Base-by-base conservation (phyloP, 768 basidiomycete species). In the Aureoboletus auriporus region DNA sequence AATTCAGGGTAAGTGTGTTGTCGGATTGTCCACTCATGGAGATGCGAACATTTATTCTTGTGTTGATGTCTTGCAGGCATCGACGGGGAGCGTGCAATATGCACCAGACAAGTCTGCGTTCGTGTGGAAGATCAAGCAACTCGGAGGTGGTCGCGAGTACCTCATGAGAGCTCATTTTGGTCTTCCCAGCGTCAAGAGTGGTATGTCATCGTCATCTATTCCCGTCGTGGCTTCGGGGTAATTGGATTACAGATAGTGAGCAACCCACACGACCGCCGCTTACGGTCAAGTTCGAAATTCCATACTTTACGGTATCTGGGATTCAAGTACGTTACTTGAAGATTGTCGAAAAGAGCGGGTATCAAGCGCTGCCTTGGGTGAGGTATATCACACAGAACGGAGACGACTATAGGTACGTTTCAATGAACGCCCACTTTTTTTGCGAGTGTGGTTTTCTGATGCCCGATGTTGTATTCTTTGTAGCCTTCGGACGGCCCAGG, bases 151-250 rank as follows among this genome's bases (percentile, higher is more conserved):
- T 33, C 82, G 92, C 34, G 96, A 99, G 65, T 98, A 94, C 71
- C 77, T 97, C 46, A 97, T 98, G 95, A 79, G 96, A 10, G 96
- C 96, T 1, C 96, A 98, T 65, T 98, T 98, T 66, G 94, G 94
- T 42, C 71, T 99, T 38, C 96, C 96, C 0, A 91, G 89, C 58
- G 96, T 98, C 13, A 84, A 85, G 63, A 89, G 78, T 59, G 93
- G 94, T 92, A 48, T 36, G 90, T 73, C 8, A 9, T 12, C 12
- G 16, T 10, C 35, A 14, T 40, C 17, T 16, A 36, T 31, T 27
- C 13, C 14, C 4, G 4, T 26, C 14, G 29, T 16, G 35, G 13
- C n/a, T 8, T 14, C 13, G 2, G 6, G 26, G 9, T 33, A 14
- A 48, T 39, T 38, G 34, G 16, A 60, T 82, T 83, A 7, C 39